Evolutionary conservation across 192 early-diverging fungal species (phyloP).

Genomic region (Linnemannia exigua): DNA sequence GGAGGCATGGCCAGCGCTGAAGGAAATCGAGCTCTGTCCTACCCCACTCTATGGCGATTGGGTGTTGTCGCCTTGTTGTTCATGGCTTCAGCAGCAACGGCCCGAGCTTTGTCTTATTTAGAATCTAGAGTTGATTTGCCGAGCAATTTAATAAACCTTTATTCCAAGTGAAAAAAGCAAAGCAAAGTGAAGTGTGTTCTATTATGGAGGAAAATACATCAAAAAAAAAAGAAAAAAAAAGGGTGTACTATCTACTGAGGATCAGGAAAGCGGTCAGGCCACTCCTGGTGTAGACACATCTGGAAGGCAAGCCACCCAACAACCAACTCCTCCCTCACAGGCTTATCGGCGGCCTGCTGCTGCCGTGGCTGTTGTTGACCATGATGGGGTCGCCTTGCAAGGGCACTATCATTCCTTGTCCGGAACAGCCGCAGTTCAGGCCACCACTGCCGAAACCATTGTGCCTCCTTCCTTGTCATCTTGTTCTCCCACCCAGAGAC

Average conservation of each 20-base stretch:
- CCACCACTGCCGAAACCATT: conserved; percentile 26
- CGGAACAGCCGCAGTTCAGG: conserved; percentile 4
- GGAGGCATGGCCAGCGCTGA: not conserved
- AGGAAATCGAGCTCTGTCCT: not conserved
- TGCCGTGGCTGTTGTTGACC: not conserved
- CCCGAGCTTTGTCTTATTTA: not conserved
- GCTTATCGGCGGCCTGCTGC: not conserved
- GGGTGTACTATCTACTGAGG: not conserved
- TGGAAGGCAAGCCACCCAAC: conserved; percentile 35
- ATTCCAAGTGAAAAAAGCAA: too few species aligned
- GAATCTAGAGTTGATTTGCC: too few species aligned
- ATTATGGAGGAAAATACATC: too few species aligned
- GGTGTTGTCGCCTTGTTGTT: not conserved
- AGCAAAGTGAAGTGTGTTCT: too few species aligned
- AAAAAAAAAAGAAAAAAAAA: not conserved
- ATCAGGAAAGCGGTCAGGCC: conserved; percentile 31
- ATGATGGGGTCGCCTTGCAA: not conserved
- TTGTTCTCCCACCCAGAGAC: conserved; percentile 37
- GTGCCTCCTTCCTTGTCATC: conserved; percentile 28
- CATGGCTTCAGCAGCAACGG: not conserved
- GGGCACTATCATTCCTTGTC: not conserved
- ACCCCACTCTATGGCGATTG: not conserved
- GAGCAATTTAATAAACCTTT: too few species aligned
- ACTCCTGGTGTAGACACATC: conserved; percentile 36
- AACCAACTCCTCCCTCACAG: conserved; percentile 4